Percentiles rank a stretch among this genome's conserved stretches.
These are phyloP conservation scores for Persicaria maculosa DNA, from an alignment of 148 eudicot species.

Conservation along the genomic window DNA sequence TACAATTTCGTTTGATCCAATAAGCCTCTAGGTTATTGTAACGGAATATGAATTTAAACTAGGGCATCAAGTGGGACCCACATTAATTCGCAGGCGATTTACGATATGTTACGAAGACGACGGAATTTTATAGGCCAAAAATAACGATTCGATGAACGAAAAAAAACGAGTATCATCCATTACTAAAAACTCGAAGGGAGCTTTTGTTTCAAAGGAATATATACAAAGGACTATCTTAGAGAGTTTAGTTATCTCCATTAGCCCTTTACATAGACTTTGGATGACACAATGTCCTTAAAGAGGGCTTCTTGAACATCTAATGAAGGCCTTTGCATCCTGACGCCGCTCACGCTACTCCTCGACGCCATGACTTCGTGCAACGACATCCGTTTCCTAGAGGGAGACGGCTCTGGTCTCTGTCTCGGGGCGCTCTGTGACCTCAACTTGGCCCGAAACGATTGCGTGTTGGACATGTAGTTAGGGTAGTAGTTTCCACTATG, in stretches of 20 bases:
- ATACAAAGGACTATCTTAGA: conserved; percentile 3
- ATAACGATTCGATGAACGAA: too few species aligned
- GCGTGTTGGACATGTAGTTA: conserved; percentile 70
- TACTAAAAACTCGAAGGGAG: conserved; percentile 3
- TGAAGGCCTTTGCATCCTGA: conserved; percentile 62
- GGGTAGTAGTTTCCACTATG: conserved; percentile 27
- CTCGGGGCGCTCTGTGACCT: conserved; percentile 90
- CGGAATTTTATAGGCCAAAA: too few species aligned
- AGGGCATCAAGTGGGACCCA: too few species aligned
- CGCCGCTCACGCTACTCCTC: conserved; percentile 68
- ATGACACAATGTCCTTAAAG: conserved; percentile 18
- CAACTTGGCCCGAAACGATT: conserved; percentile 69
- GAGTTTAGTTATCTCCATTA: neutral
- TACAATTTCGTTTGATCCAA: conserved; percentile 5
- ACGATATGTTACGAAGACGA: too few species aligned
- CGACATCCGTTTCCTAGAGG: conserved; percentile 46
- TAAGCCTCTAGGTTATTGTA: neutral
- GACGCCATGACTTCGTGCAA: conserved; percentile 74
- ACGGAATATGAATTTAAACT: too few species aligned
- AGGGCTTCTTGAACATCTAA: conserved; percentile 50
- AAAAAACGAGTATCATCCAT: conserved; percentile 1
- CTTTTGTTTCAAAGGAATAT: conserved; percentile 2
- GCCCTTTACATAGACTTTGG: neutral
- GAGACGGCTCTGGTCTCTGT: conserved; percentile 54
- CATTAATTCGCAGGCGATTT: too few species aligned